Percentiles rank a stretch among this genome's conserved stretches.
These are phyloP conservation scores for Trichophyton equinum DNA, from an alignment of 2,329 filamentous ascomycete genomes.

Conservation along the genomic window DNA sequence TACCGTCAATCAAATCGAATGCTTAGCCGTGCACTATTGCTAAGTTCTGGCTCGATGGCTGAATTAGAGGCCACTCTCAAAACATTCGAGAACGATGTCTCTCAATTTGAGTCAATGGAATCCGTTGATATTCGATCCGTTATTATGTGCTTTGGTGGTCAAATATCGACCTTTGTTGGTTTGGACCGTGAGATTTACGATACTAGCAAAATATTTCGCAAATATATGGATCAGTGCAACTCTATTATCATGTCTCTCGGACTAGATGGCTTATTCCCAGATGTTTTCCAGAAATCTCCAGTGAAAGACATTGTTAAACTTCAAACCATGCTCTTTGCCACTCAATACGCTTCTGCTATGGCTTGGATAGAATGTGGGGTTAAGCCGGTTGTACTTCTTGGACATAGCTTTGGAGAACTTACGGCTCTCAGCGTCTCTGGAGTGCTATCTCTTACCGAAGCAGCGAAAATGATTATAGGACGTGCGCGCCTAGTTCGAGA, in stretches of 20 bases:
- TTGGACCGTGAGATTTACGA: slow-evolving; percentile 21
- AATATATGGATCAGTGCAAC: slow-evolving; percentile 28
- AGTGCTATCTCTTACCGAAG: slow-evolving; percentile 20
- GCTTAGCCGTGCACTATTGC: slow-evolving; percentile 10
- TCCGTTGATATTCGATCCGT: slow-evolving; percentile 13
- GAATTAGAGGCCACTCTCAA: not conserved
- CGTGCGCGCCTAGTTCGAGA: slow-evolving; percentile 23
- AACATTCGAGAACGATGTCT: not conserved
- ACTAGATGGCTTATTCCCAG: slow-evolving; percentile 14
- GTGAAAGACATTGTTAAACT: slow-evolving; percentile 18
- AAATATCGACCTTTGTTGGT: slow-evolving; percentile 20
- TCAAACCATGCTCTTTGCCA: slow-evolving; percentile 27
- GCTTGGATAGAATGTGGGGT: slow-evolving; percentile 30
- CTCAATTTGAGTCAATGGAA: not conserved
- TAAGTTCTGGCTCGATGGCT: slow-evolving; percentile 1
- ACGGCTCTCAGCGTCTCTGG: slow-evolving; percentile 25
- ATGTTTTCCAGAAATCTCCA: slow-evolving; percentile 19
- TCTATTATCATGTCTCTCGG: slow-evolving; percentile 17
- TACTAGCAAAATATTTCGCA: slow-evolving; percentile 17
- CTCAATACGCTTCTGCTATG: slow-evolving; percentile 28
- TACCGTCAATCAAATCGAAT: slow-evolving; percentile 11
- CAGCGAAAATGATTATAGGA: slow-evolving; percentile 19
- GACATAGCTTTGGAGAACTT: slow-evolving; percentile 29
- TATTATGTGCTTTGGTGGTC: slow-evolving; percentile 31
- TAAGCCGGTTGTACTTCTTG: slow-evolving; percentile 22